Evolutionary conservation across 805 yeast genomes (phyloP).

Genomic region (Candida pini): DNA sequence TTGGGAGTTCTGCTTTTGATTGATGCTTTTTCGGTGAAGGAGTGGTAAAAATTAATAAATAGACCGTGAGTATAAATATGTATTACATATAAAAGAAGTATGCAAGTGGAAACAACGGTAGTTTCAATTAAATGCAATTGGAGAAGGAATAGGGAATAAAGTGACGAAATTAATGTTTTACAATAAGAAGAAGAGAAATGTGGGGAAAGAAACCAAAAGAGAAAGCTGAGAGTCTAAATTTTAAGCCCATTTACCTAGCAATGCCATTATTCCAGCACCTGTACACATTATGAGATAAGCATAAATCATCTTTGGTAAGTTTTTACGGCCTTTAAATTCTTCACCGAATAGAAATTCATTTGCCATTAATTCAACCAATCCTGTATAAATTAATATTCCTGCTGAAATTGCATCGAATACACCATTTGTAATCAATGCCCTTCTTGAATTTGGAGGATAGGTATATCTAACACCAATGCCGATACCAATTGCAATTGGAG

Average conservation of each 20-base stretch:
- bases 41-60: too few relatives aligned
- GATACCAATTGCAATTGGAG: constrained; percentile 73
- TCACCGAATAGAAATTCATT: constrained; percentile 62
- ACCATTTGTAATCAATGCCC: constrained; percentile 62
- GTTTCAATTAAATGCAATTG: too few relatives aligned
- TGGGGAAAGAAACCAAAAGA: not conserved
- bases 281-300: constrained; percentile 51
- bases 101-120: too few relatives aligned
- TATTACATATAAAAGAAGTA: too few relatives aligned
- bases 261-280: constrained; percentile 77
- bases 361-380: constrained; percentile 75
- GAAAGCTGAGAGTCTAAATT: not conserved
- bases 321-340: constrained; percentile 57
- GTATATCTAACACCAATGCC: constrained; percentile 70
- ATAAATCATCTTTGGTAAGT: constrained; percentile 42
- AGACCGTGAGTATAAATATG: too few relatives aligned
- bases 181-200: not conserved
- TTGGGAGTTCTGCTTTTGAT: too few relatives aligned
- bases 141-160: too few relatives aligned
- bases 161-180: too few relatives aligned
- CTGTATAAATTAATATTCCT: constrained; percentile 74
- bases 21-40: too few relatives aligned
- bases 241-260: constrained; percentile 70
- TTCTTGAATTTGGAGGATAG: constrained; percentile 54
- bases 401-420: constrained; percentile 70